phyloP scores from a whole-genome alignment of 2,329 filamentous ascomycete species.

The Fonsecaea multimorphosa region DNA sequence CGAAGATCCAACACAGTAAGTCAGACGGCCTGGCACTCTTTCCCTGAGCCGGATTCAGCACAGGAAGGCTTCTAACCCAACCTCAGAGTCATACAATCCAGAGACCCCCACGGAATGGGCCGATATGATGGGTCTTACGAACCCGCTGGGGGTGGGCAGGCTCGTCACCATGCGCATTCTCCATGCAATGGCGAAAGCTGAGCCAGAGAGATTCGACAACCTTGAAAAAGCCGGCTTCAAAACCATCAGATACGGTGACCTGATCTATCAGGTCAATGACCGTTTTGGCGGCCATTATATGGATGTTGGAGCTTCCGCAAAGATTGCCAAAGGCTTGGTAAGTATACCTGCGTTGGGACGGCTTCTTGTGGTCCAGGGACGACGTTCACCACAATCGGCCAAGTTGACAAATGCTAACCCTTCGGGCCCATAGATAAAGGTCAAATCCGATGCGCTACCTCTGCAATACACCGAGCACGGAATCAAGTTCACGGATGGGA shows the following conservation, averaged over 20 bases:
- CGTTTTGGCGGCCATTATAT: conserved; percentile 56
- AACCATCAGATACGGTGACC: conserved; percentile 47
- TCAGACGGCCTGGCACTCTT: background rate
- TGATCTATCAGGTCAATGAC: conserved; percentile 48
- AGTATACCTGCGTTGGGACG: conserved; percentile 4
- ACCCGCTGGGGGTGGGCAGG: conserved; percentile 24
- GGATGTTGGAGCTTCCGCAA: conserved; percentile 51
- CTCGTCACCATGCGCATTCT: background rate
- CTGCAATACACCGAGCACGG: conserved; percentile 47
- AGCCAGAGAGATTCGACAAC: conserved; percentile 48
- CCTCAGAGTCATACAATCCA: background rate
- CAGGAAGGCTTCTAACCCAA: too few species aligned
- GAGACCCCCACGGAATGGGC: background rate
- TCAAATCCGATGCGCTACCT: conserved; percentile 49
- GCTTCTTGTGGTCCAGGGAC: background rate
- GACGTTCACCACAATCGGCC: too few species aligned
- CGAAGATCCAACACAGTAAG: too few species aligned
- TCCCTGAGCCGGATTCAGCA: too few species aligned
- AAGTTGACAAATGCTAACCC: background rate
- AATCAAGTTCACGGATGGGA: conserved; percentile 52
- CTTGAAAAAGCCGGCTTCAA: conserved; percentile 52
- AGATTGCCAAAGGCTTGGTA: conserved; percentile 49
- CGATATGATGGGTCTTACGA: background rate
- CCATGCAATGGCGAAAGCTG: conserved; percentile 20
- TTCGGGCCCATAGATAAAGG: conserved; percentile 46